Base-by-base conservation (phyloP, 805 yeast genomes). In the Barnettozyma sp. region DNA sequence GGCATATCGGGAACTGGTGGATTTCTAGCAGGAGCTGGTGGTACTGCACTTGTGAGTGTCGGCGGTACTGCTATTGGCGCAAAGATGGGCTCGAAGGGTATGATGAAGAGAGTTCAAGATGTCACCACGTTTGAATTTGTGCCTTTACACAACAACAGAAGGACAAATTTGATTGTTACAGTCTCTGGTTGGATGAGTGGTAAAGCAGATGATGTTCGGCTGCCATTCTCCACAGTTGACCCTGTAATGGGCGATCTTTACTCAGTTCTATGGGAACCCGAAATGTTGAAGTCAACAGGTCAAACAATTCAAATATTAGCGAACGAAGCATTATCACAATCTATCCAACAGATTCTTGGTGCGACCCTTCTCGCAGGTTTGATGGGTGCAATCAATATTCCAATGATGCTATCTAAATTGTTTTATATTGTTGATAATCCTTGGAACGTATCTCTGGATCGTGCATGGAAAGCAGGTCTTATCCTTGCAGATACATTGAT, bases 141-240 rank as follows among this genome's bases (percentile, higher is more conserved):
- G 34, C 97, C 99, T 0, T 63, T 92, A 46, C 95, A 86, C 57
- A 88, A 90, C 55, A 87, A 84, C 56, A 82, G 83, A 54, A 68
- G 98, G 34, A 79, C 94, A 4, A 90, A 86, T 53, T 64, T 88
- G 46, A 82, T 90, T 36, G 61, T 92, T 14, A 88, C 97, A 2
- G 87, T 94, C 0, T 77, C 94, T 35, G 99, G 99, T 2, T 92
- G 99, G 99, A 87, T 92, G 90, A 81, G 80, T 36, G 94, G 96
- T 56, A 81, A 78, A 40, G 76, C 78, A 49, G 99, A 92, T 76
- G 99, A 92, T 70, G 90, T 92, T 15, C 70, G 99, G 54, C 70
- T 92, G 43, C 98, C 98, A 2, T 92, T 88, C 54, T 83, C 95
- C 1, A 92, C 98, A 0, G 83, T 92, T 7, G 98, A 94, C 54